Percentiles rank a stretch among this genome's conserved stretches.
These are phyloP conservation scores for Lecanicillium sp. DNA, from an alignment of 2,329 filamentous ascomycete genomes.

Conservation along the genomic window DNA sequence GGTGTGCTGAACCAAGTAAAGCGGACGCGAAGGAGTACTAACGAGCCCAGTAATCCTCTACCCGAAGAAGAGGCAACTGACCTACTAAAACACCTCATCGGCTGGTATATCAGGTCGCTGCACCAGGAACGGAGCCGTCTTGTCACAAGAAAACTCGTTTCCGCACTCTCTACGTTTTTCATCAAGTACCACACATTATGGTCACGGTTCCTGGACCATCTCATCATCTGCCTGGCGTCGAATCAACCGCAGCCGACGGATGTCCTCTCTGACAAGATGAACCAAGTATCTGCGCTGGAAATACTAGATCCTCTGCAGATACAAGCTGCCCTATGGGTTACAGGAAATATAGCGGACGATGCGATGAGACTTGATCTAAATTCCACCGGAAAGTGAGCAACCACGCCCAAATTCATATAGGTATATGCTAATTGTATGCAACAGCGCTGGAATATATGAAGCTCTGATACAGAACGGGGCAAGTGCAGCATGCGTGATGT, in stretches of 20 bases:
- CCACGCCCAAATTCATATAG: slow-evolving; percentile 14
- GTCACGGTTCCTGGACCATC: slow-evolving; percentile 55
- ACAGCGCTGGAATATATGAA: slow-evolving; percentile 29
- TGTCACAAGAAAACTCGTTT: slow-evolving; percentile 66
- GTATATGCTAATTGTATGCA: slow-evolving; percentile 14
- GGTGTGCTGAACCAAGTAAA: slow-evolving; percentile 38
- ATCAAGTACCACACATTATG: slow-evolving; percentile 61
- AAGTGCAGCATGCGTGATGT: slow-evolving; percentile 33
- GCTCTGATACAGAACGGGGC: slow-evolving; percentile 30
- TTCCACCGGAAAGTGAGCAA: slow-evolving; percentile 44
- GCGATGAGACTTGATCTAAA: slow-evolving; percentile 53
- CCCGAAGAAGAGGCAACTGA: slow-evolving; percentile 48
- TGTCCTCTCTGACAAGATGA: slow-evolving; percentile 21
- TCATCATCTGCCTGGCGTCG: slow-evolving; percentile 44
- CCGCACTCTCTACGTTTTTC: slow-evolving; percentile 69
- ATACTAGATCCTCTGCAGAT: slow-evolving; percentile 38
- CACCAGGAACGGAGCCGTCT: slow-evolving; percentile 45
- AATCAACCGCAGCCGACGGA: slow-evolving; percentile 15
- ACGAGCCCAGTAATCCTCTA: too few species aligned
- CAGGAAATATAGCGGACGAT: slow-evolving; percentile 27
- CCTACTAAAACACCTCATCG: slow-evolving; percentile 51
- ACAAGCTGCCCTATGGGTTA: slow-evolving; percentile 56
- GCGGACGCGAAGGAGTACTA: too few species aligned
- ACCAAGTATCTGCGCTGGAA: slow-evolving; percentile 37
- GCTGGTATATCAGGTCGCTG: slow-evolving; percentile 52